Evolutionary conservation across 805 yeast species (phyloP).

Genomic region (Ogataea parapolymorpha): DNA sequence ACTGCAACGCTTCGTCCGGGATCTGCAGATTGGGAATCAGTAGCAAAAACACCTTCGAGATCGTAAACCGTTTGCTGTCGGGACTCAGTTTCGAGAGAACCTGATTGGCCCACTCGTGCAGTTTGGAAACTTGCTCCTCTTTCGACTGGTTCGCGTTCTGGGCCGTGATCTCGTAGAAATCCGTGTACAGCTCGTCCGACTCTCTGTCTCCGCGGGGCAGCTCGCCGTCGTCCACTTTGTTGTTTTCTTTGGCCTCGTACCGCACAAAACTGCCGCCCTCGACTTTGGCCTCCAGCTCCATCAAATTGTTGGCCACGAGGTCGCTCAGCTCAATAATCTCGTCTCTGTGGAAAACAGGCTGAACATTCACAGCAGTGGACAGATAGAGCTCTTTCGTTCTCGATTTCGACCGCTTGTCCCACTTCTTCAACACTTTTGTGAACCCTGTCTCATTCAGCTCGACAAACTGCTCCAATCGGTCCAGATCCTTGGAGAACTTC

Average conservation of each 20-base stretch:
- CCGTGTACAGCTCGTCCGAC: conserved; percentile 68
- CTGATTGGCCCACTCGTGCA: conserved; percentile 39
- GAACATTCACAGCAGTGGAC: conserved; percentile 90
- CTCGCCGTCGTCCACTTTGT: neutral
- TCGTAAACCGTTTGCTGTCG: conserved; percentile 39
- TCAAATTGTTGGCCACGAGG: conserved; percentile 56
- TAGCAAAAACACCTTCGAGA: conserved; percentile 71
- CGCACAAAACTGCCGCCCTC: conserved; percentile 36
- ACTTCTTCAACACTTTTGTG: conserved; percentile 90
- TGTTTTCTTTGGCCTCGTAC: conserved; percentile 20
- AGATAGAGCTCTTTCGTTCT: conserved; percentile 91
- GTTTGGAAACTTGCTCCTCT: conserved; percentile 29
- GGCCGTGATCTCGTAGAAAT: conserved; percentile 45
- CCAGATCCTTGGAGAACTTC: conserved; percentile 84
- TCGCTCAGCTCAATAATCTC: conserved; percentile 85
- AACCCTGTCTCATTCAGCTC: conserved; percentile 95
- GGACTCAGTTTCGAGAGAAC: conserved; percentile 42
- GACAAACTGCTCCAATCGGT: conserved; percentile 86
- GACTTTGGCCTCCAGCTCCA: conserved; percentile 73
- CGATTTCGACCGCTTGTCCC: conserved; percentile 96
- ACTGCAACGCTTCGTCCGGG: conserved; percentile 55
- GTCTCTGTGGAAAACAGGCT: conserved; percentile 91
- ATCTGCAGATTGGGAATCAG: conserved; percentile 64
- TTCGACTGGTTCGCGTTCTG: conserved; percentile 38
- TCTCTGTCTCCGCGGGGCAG: conserved; percentile 27